Conservation (phyloP, 2,329 filamentous ascomycete genomes). For the Exophiala xenobiotica region DNA sequence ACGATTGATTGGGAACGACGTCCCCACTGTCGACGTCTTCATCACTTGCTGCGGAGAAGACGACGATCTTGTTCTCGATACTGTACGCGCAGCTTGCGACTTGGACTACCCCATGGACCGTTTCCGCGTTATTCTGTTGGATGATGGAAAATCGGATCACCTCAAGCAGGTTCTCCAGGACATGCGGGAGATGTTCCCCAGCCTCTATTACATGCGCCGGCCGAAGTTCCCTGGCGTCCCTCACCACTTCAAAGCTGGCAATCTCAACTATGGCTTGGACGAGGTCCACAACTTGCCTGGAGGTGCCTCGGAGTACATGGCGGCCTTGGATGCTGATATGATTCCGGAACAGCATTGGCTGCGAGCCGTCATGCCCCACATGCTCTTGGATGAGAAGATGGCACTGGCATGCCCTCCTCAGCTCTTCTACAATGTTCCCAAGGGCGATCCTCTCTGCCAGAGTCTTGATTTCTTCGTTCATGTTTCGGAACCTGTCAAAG, state of each 20-base stretch:
- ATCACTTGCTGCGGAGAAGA: constrained; percentile 59
- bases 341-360: constrained; percentile 36
- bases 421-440: constrained; percentile 36
- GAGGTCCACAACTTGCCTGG: constrained; percentile 52
- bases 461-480: constrained; percentile 35
- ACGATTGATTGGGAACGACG: constrained; percentile 40
- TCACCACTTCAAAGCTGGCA: constrained; percentile 34
- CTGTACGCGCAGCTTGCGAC: constrained; percentile 52
- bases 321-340: constrained; percentile 38
- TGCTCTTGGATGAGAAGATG: constrained; percentile 31
- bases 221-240: constrained; percentile 39
- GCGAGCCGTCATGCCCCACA: constrained; percentile 32
- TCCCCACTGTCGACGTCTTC: constrained; percentile 57
- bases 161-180: constrained; percentile 39
- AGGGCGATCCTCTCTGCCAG: constrained; percentile 33
- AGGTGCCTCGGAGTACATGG: constrained; percentile 55
- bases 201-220: constrained; percentile 45
- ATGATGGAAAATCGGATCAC: constrained; percentile 46
- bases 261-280: constrained; percentile 56
- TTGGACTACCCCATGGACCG: constrained; percentile 55
- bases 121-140: constrained; percentile 55
- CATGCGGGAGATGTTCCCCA: constrained; percentile 38
- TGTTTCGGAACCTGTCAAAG: constrained; percentile 34
- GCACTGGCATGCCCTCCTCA: constrained; percentile 39
- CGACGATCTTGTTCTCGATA: constrained; percentile 56